Base-by-base conservation (phyloP, 345 rosid species). In the Citropsis articulata region DNA sequence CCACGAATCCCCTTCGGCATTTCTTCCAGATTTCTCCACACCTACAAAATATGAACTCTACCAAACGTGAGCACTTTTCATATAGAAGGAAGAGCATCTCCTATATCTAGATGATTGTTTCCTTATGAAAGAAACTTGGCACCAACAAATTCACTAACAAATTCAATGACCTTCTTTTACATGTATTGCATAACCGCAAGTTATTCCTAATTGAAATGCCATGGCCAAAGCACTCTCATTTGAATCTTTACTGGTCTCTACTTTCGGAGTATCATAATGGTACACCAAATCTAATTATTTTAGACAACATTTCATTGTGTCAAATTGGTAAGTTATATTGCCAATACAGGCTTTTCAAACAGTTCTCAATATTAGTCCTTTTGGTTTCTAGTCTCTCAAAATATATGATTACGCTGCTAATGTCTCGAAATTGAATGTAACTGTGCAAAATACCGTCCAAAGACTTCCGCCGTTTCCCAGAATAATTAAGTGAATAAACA, bases 1-100 rank as follows among this genome's bases (percentile, higher is more conserved):
- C 99, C 99, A 96, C 25, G 98, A 89, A 84, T 96, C 98, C 74
- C 98, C 99, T 83, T 90, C 99, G 10, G 92, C 91, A 85, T 91
- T 96, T 83, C 83, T 90, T 83, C 99, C 99, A 73, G 98, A 96
- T 86, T 96, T 96, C 84, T 96, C 99, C 78, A 96, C 99, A 59
- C 99, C 99, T 96, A 75, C 40, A 63, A 79, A 71, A 79, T 36
- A 61, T 65, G 63, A 83, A 78, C 78, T 78, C 79, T 40, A 81
- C 16, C 70, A 31, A 72, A 48, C 50, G 55, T 71, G 70, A 71
- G 69, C 25, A 80, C 63, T 30, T 28, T 33, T 7, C 13, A 14
- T 18, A 33, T n/a, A 22, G 62, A 21, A 59, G 31, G 63, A 71
- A 55, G 25, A 56, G 5, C 30, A 33, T 72, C 75, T 33, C 21